phyloP scores from a whole-genome alignment of 2,329 filamentous ascomycete species.

The Phaeomoniella chlamydospora region DNA sequence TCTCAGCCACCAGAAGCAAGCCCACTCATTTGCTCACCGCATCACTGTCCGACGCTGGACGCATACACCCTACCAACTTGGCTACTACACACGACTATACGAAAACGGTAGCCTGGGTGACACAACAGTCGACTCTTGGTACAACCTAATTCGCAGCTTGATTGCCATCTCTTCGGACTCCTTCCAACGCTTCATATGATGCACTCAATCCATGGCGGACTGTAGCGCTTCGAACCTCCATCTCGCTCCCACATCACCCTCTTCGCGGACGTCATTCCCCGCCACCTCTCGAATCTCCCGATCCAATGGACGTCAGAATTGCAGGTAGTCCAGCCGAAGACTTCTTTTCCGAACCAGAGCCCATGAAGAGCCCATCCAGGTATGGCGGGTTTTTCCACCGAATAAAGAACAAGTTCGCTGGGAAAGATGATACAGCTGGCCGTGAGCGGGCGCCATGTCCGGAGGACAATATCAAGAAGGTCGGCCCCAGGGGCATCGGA shows the following conservation, averaged over 20 bases:
- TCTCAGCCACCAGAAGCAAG: no score
- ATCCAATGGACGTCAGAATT: conserved; percentile 1
- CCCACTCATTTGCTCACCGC: no score
- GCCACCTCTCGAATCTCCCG: background rate
- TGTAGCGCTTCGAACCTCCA: background rate
- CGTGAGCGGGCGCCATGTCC: background rate
- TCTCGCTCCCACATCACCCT: conserved; percentile 1
- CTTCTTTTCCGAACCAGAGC: conserved; percentile 1
- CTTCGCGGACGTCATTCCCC: background rate
- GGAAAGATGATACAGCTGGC: background rate
- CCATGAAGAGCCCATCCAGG: conserved; percentile 1
- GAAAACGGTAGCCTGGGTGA: no score
- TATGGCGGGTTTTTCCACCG: background rate
- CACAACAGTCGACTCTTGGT: no score
- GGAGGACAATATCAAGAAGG: background rate
- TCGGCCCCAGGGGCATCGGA: conserved; percentile 35
- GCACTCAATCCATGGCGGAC: background rate
- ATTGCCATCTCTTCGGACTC: no score
- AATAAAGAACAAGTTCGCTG: background rate
- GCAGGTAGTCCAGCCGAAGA: conserved; percentile 1
- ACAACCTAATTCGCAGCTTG: no score
- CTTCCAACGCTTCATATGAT: no score
- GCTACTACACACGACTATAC: no score
- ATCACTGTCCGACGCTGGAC: no score
- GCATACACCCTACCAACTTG: no score